These are phyloP conservation scores for Nosema muscidifuracis DNA, from an alignment of 371 early-diverging fungal genomes.

Conservation along the genomic window DNA sequence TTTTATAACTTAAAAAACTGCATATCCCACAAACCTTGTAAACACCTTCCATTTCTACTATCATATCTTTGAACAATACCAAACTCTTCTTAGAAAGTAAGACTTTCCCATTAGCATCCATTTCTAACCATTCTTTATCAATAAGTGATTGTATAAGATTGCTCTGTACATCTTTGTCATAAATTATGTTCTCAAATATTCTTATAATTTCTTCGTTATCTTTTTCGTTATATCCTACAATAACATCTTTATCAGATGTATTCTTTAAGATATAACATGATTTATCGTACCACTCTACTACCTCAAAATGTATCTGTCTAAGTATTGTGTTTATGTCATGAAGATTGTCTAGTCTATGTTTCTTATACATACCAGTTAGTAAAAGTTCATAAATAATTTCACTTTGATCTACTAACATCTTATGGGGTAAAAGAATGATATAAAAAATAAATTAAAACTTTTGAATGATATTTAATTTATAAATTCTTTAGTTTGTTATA, in stretches of 20 bases:
- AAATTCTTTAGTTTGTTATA: slow-evolving; percentile 22
- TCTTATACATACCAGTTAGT: neutral
- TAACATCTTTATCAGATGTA: neutral
- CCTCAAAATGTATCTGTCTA: slow-evolving; percentile 17
- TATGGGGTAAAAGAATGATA: neutral
- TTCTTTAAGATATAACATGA: slow-evolving; percentile 24
- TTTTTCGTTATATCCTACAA: neutral
- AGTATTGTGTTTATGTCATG: slow-evolving; percentile 8
- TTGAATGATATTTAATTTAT: no score
- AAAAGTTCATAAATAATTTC: slow-evolving; percentile 6
- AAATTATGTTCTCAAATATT: slow-evolving; percentile 6
- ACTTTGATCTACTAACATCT: neutral
- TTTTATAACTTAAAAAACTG: neutral
- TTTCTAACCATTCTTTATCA: slow-evolving; percentile 16
- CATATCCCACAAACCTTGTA: slow-evolving; percentile 13
- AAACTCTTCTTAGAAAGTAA: slow-evolving; percentile 14
- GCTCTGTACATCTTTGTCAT: neutral
- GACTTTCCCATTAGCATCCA: neutral
- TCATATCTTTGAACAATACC: slow-evolving; percentile 14
- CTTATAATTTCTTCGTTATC: slow-evolving; percentile 6
- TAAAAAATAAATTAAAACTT: no score
- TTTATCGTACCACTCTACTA: slow-evolving; percentile 19
- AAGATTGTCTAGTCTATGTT: neutral
- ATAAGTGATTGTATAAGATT: slow-evolving; percentile 12
- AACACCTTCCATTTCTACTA: slow-evolving; percentile 9